Evolutionary conservation across 1,284 basidiomycete genomes (phyloP).

Genomic region (Fomitopsis schrenkii): DNA sequence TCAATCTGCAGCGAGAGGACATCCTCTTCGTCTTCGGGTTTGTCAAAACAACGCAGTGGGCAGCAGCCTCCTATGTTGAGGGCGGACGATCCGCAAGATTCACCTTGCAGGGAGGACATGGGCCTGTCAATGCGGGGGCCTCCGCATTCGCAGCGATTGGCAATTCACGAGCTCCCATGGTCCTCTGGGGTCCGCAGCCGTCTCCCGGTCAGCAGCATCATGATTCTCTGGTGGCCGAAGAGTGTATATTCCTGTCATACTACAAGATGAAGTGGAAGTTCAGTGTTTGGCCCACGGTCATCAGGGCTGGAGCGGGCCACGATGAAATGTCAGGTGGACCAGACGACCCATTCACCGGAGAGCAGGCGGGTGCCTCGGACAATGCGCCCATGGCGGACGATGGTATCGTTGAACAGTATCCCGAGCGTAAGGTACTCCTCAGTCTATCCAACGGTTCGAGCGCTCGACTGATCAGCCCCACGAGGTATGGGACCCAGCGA

Average conservation of each 20-base stretch:
- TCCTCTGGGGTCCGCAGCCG: not conserved
- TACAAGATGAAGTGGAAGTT: slow-evolving; percentile 19
- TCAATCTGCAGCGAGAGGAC: slow-evolving; percentile 12
- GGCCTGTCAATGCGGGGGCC: slow-evolving; percentile 9
- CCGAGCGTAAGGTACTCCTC: not conserved
- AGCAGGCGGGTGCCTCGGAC: not conserved
- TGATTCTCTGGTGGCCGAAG: not conserved
- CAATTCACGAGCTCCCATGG: not conserved
- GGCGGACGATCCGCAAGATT: slow-evolving; percentile 8
- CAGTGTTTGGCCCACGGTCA: slow-evolving; percentile 4
- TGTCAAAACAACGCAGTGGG: slow-evolving; percentile 23
- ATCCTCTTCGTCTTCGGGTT: slow-evolving; percentile 20
- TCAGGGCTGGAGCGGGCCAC: slow-evolving; percentile 12
- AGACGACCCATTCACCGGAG: slow-evolving; percentile 3
- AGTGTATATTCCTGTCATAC: slow-evolving; percentile 18
- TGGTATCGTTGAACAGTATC: not conserved
- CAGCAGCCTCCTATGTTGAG: slow-evolving; percentile 17
- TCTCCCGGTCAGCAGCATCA: not conserved
- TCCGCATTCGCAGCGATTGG: slow-evolving; percentile 1
- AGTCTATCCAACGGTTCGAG: not conserved
- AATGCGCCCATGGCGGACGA: not conserved
- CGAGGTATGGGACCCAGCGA: slow-evolving; percentile 16
- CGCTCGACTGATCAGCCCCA: not conserved
- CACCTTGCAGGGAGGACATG: slow-evolving; percentile 9
- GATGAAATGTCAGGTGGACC: slow-evolving; percentile 2